Evolutionary conservation across 2,329 filamentous ascomycete genomes (phyloP).

Genomic region (Colletotrichum plurivorum): DNA sequence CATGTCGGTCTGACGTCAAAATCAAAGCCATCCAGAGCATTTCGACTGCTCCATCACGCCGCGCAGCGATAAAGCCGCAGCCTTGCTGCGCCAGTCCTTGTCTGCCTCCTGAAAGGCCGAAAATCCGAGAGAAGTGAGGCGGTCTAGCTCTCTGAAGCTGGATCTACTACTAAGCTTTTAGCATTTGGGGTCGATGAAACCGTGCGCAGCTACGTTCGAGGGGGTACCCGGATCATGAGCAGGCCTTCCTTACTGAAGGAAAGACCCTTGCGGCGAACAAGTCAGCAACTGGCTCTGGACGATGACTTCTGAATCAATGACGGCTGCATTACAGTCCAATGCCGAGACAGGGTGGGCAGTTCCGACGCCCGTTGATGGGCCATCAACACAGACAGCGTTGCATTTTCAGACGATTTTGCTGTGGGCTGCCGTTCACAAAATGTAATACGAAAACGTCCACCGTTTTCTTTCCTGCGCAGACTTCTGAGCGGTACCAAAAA

Average conservation of each 20-base stretch:
- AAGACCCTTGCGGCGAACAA: conserved; percentile 15
- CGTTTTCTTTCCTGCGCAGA: conserved; percentile 1
- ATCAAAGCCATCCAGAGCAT: conserved; percentile 49
- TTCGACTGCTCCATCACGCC: conserved; percentile 47
- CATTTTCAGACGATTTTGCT: conserved; percentile 8
- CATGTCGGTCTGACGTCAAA: conserved; percentile 23
- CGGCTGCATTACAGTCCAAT: conserved; percentile 7
- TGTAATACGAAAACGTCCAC: conserved; percentile 1
- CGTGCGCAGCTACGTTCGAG: conserved; percentile 25
- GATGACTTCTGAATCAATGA: conserved; percentile 17
- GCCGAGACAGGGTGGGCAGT: conserved; percentile 12
- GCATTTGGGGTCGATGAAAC: conserved; percentile 32
- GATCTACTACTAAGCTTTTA: conserved; percentile 30
- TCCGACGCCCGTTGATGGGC: conserved; percentile 2
- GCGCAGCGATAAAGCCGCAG: conserved; percentile 26
- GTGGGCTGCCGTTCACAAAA: conserved; percentile 9
- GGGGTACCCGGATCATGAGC: conserved; percentile 4
- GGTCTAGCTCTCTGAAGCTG: conserved; percentile 15
- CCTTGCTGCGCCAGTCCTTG: conserved; percentile 24
- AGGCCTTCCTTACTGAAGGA: conserved; percentile 4
- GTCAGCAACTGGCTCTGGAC: conserved; percentile 6
- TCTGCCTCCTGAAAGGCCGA: conserved; percentile 17
- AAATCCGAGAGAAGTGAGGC: conserved; percentile 21
- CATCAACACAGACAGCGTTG: conserved; percentile 11
- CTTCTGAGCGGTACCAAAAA: background rate